Conservation (phyloP, 1,284 basidiomycete species). For the Cystobasidiaceae sp. region DNA sequence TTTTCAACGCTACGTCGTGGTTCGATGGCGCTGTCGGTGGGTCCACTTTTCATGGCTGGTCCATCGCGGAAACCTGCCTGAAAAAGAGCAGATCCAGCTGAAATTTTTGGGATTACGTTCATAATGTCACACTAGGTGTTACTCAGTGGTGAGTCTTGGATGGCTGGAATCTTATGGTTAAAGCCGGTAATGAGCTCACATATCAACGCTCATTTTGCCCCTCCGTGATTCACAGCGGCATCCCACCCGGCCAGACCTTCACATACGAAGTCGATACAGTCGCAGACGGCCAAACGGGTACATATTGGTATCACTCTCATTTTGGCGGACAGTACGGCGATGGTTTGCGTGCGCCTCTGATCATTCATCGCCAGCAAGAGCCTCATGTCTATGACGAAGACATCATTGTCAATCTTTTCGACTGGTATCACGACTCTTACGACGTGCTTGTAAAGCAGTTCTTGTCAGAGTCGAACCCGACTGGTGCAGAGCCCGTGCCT, state of each 20-base stretch:
- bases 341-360: slow-evolving; percentile 69
- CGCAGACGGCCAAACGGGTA: slow-evolving; percentile 15
- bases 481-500: slow-evolving; percentile 81
- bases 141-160: too few relatives aligned
- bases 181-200: too few relatives aligned
- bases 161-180: too few relatives aligned
- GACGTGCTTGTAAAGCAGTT: slow-evolving; percentile 61
- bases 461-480: slow-evolving; percentile 56
- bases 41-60: too few relatives aligned
- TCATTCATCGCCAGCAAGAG: slow-evolving; percentile 60
- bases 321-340: slow-evolving; percentile 68
- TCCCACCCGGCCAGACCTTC: slow-evolving; percentile 68
- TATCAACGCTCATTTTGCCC: slow-evolving; percentile 29
- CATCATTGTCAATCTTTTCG: slow-evolving; percentile 73
- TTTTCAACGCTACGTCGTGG: slow-evolving; percentile 68
- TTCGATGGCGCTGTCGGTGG: slow-evolving; percentile 80
- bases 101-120: too few relatives aligned
- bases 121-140: too few relatives aligned
- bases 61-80: too few relatives aligned
- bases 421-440: slow-evolving; percentile 76
- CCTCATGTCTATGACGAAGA: slow-evolving; percentile 74
- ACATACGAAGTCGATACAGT: slow-evolving; percentile 56
- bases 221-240: slow-evolving; percentile 54
- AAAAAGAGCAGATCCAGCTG: too few relatives aligned
- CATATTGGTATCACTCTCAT: slow-evolving; percentile 39